Conservation (phyloP, 495 filamentous ascomycete genomes). For the Chaetomium cochliodes region DNA sequence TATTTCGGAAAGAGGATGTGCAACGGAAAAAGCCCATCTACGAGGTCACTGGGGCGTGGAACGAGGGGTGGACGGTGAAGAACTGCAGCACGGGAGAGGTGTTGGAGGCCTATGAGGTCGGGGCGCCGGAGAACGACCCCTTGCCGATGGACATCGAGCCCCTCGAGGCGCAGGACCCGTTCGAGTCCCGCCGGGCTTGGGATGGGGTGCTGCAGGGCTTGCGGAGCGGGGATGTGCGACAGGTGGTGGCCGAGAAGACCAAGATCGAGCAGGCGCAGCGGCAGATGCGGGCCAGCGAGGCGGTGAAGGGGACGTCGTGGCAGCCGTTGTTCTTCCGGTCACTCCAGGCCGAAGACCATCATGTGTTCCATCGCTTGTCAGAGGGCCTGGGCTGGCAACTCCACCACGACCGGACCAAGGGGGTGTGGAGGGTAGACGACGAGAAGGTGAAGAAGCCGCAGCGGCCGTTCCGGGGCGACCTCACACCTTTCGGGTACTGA, state of each 20-base stretch:
- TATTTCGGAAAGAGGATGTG: conserved; percentile 27
- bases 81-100: conserved; percentile 36
- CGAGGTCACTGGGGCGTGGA: conserved; percentile 43
- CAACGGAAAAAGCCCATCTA: conserved; percentile 29
- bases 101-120: conserved; percentile 35
- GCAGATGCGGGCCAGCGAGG: conserved; percentile 61
- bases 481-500: conserved; percentile 35
- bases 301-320: conserved; percentile 55
- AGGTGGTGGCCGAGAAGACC: conserved; percentile 37
- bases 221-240: conserved; percentile 39
- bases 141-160: conserved; percentile 29
- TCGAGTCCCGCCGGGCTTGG: conserved; percentile 49
- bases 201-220: conserved; percentile 36
- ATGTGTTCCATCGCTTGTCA: conserved; percentile 30
- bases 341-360: conserved; percentile 25
- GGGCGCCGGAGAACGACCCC: conserved; percentile 31
- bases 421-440: conserved; percentile 36
- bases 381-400: conserved; percentile 27
- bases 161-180: conserved; percentile 42
- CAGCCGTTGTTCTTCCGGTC: conserved; percentile 55
- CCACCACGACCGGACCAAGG: conserved; percentile 36
- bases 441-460: conserved; percentile 19
- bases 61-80: conserved; percentile 41
- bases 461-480: conserved; percentile 31
- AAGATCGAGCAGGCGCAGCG: conserved; percentile 46